Evolutionary conservation across 2,329 filamentous ascomycete genomes (phyloP).

Genomic region (Pleoardoris graminearum): DNA sequence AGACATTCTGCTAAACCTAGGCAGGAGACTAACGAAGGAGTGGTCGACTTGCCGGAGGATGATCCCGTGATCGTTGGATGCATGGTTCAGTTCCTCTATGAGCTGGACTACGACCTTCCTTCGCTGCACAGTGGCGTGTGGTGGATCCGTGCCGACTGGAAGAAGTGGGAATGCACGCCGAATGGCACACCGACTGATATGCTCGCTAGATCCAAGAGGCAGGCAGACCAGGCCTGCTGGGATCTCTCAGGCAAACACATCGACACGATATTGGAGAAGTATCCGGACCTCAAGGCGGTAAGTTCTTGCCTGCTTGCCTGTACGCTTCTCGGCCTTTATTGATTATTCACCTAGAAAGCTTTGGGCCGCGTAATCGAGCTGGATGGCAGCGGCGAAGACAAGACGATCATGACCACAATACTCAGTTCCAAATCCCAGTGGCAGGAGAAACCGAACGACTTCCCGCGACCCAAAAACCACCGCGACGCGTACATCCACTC

Average conservation of each 20-base stretch:
- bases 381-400: neutral
- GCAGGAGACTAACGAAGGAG: constrained; percentile 9
- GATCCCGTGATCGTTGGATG: constrained; percentile 14
- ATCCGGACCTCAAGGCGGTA: neutral
- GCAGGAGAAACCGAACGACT: neutral
- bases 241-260: neutral
- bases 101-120: constrained; percentile 6
- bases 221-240: neutral
- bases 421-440: neutral
- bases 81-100: constrained; percentile 17
- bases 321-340: neutral
- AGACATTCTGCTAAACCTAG: neutral
- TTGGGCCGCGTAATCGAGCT: neutral
- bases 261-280: neutral
- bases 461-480: neutral
- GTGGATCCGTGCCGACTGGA: neutral
- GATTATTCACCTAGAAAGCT: neutral
- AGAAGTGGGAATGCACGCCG: neutral
- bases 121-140: too few relatives aligned
- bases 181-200: neutral
- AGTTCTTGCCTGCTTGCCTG: neutral
- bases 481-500: constrained; percentile 7
- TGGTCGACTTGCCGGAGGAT: constrained; percentile 12
- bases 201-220: neutral
- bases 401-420: neutral